Base-by-base conservation (phyloP, 495 filamentous ascomycete species). In the Xylaria palmicola region DNA sequence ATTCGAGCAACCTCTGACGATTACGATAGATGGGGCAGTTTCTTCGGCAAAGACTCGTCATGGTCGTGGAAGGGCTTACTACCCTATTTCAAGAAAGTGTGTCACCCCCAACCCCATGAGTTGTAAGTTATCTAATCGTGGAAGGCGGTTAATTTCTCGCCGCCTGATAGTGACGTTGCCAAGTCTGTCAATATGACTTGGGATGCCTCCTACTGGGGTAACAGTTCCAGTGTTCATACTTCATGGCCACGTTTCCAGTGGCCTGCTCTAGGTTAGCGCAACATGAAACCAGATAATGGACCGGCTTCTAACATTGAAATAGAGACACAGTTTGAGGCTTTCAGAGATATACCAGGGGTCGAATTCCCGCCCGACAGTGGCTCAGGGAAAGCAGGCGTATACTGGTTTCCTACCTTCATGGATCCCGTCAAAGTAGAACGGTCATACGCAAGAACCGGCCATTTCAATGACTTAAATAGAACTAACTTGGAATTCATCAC, bases 31-130 rank as follows among this genome's bases (percentile, higher is more conserved):
- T 81, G 79, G 79, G 77, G 75, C 3, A 59, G 58, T 10, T 75
- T 81, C 65, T 77, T 77, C 50, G 50, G 70, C 40, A 67, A 65
- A 6, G 51, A 58, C 6, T 72, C 73, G 0, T 60, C 68, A 10
- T 83, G 79, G 80, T 73, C 62, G 30, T 83, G 79, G 78, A 51
- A 74, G 22, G 74, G 74, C 20, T 37, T 81, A 29, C 59, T 81
- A 20, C 79, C 79, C 0, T 83, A 81, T 62, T 77, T 81, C 53
- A 77, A 74, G 54, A 71, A 72, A 54, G 68, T 68, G 40, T n/a
- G 54, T 20, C 29, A 15, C 13, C n/a, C 7, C 26, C n/a, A 9
- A 41, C 1, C 2, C 5, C 1, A 4, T 55, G 20, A 4, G 0
- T 3, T 43, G 1, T 6, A 10, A 32, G 6, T 15, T 1, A 9